phyloP scores from a whole-genome alignment of 768 basidiomycete species.

The Russula griseocarnosa region DNA sequence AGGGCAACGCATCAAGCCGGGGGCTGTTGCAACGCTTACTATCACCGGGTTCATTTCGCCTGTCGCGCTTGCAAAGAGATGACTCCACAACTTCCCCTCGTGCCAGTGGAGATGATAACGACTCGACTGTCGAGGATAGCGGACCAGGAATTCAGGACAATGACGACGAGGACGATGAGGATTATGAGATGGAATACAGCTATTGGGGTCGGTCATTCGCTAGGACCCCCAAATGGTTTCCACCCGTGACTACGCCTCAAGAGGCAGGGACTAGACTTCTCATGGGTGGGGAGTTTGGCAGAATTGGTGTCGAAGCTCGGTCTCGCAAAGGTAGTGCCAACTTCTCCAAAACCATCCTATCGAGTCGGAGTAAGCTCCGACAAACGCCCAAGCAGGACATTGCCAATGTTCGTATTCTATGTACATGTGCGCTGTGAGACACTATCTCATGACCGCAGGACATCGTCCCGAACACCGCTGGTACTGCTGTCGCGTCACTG shows the following conservation, averaged over 20 bases:
- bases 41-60: constrained; percentile 11
- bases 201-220: constrained; percentile 17
- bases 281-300: constrained; percentile 76
- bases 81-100: background rate
- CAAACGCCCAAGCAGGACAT: constrained; percentile 49
- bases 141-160: constrained; percentile 36
- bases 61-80: constrained; percentile 6
- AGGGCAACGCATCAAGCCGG: background rate
- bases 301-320: constrained; percentile 49
- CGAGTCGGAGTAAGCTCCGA: constrained; percentile 34
- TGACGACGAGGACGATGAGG: constrained; percentile 34
- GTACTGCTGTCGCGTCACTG: constrained; percentile 73
- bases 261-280: constrained; percentile 60
- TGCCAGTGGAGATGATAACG: background rate
- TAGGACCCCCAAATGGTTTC: constrained; percentile 37
- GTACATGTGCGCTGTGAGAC: background rate
- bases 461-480: constrained; percentile 73
- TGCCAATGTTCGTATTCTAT: constrained; percentile 43
- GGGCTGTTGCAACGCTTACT: constrained; percentile 10
- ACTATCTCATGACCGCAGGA: constrained; percentile 41
- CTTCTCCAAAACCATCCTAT: constrained; percentile 46
- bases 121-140: background rate
- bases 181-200: constrained; percentile 26
- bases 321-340: constrained; percentile 44
- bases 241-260: constrained; percentile 53